Conservation (phyloP, 139 green algal species). For the Dunaliella sp. region DNA sequence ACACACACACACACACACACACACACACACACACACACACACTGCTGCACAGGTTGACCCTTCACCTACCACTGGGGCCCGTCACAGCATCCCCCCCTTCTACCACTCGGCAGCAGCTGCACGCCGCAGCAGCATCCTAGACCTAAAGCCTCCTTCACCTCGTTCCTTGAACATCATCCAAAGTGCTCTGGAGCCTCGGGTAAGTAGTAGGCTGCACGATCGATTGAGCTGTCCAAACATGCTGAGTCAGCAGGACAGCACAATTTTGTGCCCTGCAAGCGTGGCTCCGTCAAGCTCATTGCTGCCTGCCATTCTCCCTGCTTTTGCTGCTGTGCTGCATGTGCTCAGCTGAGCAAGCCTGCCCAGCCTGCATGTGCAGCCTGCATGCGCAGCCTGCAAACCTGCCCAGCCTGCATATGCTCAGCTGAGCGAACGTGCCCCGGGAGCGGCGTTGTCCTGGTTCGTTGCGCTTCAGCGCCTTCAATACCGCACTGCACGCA, state of each 20-base stretch:
- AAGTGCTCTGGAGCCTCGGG: background rate
- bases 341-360: no score
- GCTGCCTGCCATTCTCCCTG: no score
- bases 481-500: no score
- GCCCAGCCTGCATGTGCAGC: background rate
- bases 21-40: background rate
- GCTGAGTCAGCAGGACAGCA: no score
- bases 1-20: background rate
- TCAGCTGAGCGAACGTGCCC: no score
- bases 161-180: background rate
- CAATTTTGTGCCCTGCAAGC: no score
- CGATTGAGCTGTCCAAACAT: background rate
- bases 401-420: no score
- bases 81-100: slow-evolving; percentile 43
- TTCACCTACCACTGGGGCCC: slow-evolving; percentile 52
- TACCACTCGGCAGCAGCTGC: slow-evolving; percentile 35
- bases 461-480: no score
- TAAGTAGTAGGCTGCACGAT: background rate
- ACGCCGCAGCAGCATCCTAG: background rate
- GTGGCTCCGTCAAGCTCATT: no score
- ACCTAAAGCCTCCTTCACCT: background rate
- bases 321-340: no score
- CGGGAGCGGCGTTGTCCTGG: no score
- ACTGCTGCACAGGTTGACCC: slow-evolving; percentile 44
- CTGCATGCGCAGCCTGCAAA: no score